Conservation (phyloP, 805 yeast genomes). For the Yarrowia sp. region DNA sequence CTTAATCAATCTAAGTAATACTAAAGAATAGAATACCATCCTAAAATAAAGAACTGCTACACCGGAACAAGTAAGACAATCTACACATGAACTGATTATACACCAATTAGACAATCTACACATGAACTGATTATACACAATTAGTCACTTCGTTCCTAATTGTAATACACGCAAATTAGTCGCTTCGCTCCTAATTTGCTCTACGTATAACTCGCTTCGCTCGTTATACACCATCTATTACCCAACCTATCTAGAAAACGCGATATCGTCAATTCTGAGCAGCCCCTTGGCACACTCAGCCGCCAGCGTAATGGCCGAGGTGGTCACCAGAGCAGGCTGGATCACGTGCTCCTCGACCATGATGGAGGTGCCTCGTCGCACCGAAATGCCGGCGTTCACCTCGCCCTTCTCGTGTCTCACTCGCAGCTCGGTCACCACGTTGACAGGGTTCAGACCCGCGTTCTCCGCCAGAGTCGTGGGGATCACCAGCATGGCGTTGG, state of each 20-base stretch:
- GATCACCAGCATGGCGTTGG: constrained; percentile 85
- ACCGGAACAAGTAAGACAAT: no score
- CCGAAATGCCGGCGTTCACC: constrained; percentile 90
- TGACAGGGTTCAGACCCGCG: constrained; percentile 88
- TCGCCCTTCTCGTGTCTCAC: constrained; percentile 90
- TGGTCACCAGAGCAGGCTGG: constrained; percentile 93
- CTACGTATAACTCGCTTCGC: background rate
- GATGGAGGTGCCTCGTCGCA: constrained; percentile 88
- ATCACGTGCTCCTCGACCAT: constrained; percentile 93
- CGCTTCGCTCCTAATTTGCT: no score
- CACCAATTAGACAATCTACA: no score
- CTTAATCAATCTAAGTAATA: no score
- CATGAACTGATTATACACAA: no score
- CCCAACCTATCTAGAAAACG: constrained; percentile 66
- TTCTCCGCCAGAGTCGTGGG: constrained; percentile 94
- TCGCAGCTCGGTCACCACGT: constrained; percentile 88
- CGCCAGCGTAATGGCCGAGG: constrained; percentile 90
- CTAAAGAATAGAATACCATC: no score
- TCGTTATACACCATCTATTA: constrained; percentile 9
- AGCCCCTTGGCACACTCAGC: constrained; percentile 96
- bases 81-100: no score
- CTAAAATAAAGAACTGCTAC: no score
- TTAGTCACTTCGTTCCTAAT: no score
- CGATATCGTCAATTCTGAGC: constrained; percentile 94
- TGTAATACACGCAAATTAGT: no score